These are phyloP conservation scores for Fusarium fracticaudum DNA, from an alignment of 2,329 filamentous ascomycete genomes.

Conservation along the genomic window DNA sequence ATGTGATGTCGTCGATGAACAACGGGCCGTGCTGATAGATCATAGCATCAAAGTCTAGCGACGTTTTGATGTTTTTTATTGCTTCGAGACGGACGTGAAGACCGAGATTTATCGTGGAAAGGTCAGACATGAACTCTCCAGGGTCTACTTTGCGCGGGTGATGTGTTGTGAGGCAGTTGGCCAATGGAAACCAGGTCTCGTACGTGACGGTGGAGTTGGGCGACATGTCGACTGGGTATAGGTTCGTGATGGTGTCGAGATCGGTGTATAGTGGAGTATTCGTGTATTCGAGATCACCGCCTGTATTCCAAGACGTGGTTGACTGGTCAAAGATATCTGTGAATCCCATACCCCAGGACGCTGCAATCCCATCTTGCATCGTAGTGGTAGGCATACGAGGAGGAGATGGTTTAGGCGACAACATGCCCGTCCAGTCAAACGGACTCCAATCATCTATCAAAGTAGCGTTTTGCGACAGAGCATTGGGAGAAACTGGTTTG, in stretches of 20 bases:
- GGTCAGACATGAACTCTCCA: neutral
- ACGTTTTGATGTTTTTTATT: neutral
- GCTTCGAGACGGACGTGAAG: neutral
- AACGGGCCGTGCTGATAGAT: neutral
- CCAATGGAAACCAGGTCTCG: neutral
- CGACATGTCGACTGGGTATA: neutral
- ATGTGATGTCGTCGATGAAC: neutral
- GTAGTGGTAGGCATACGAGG: rapidly evolving
- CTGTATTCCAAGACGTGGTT: rapidly evolving
- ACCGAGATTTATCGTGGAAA: neutral
- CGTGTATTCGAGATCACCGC: neutral
- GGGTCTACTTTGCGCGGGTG: neutral
- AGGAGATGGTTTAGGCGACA: rapidly evolving
- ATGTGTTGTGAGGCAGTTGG: neutral
- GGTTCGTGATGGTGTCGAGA: neutral
- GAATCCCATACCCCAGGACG: neutral
- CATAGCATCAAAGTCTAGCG: neutral
- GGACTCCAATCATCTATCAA: neutral
- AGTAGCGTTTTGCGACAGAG: rapidly evolving
- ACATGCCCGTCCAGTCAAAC: neutral
- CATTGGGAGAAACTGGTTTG: rapidly evolving
- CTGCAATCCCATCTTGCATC: neutral
- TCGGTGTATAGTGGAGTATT: neutral
- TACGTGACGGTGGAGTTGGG: neutral
- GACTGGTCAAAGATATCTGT: neutral